Evolutionary conservation across 2,329 filamentous ascomycete genomes (phyloP).

Genomic region (Trichoderma koningii): DNA sequence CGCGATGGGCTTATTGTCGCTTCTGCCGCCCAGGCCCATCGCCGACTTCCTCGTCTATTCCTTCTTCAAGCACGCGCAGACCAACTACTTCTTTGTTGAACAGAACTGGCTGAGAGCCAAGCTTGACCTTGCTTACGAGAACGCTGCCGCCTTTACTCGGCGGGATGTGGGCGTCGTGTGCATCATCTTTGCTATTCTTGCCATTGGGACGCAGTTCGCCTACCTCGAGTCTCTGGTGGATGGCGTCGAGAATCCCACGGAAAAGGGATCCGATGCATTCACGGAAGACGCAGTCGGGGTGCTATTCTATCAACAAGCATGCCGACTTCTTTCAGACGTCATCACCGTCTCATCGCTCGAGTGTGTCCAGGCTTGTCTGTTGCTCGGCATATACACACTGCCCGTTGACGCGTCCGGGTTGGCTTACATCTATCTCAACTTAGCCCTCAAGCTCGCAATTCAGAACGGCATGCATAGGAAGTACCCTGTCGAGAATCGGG

Average conservation of each 20-base stretch:
- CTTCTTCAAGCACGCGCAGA: constrained; percentile 52
- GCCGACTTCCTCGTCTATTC: constrained; percentile 50
- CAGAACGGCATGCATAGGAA: constrained; percentile 62
- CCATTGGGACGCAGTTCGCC: constrained; percentile 54
- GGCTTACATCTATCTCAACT: constrained; percentile 58
- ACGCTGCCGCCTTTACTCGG: constrained; percentile 42
- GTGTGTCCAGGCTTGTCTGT: constrained; percentile 59
- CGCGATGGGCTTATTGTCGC: constrained; percentile 43
- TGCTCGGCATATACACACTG: constrained; percentile 58
- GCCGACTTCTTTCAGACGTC: constrained; percentile 56
- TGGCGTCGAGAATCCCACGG: constrained; percentile 26
- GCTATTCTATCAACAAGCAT: constrained; percentile 59
- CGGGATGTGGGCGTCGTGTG: constrained; percentile 48
- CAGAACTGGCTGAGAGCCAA: constrained; percentile 46
- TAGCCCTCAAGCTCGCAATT: constrained; percentile 59
- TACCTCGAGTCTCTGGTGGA: constrained; percentile 44
- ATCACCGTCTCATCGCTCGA: constrained; percentile 58
- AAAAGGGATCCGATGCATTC: constrained; percentile 34
- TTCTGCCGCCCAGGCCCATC: constrained; percentile 50
- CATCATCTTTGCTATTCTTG: constrained; percentile 50
- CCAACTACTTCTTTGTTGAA: constrained; percentile 53
- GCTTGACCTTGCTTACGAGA: constrained; percentile 47
- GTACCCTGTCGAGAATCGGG: constrained; percentile 50
- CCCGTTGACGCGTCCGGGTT: constrained; percentile 59
- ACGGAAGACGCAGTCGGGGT: constrained; percentile 57